Evolutionary conservation across 768 basidiomycete species (phyloP).

Genomic region (Cystofilobasidium ferigula): DNA sequence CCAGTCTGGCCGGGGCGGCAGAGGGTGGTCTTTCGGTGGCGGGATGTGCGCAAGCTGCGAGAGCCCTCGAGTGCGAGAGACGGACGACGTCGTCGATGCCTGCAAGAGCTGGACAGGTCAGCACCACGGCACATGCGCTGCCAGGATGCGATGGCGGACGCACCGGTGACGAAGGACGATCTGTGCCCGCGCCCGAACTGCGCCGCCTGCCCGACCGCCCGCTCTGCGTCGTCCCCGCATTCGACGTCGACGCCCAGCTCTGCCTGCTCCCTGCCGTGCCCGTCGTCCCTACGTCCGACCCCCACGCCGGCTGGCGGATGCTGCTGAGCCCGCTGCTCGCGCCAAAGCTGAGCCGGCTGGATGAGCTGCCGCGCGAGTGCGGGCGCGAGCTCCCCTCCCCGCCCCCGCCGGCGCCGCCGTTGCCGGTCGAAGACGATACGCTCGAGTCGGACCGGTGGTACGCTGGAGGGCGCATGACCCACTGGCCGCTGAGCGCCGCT

Average conservation of each 20-base stretch:
- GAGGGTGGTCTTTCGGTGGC: slow-evolving; percentile 25
- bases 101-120: not conserved
- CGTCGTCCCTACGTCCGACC: not conserved
- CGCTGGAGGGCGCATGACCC: not conserved
- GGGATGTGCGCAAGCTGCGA: slow-evolving; percentile 20
- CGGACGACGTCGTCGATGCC: slow-evolving; percentile 14
- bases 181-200: not conserved
- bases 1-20: slow-evolving; percentile 25
- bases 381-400: not conserved
- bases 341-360: slow-evolving; percentile 21
- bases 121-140: not conserved
- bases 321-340: not conserved
- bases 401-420: too few relatives aligned
- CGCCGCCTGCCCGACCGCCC: not conserved
- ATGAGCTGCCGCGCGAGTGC: slow-evolving; percentile 1
- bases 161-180: not conserved
- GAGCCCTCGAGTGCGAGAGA: slow-evolving; percentile 9
- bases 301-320: not conserved
- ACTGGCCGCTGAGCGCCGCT: not conserved
- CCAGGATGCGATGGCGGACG: not conserved
- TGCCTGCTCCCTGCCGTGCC: not conserved
- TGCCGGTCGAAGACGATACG: not conserved
- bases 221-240: slow-evolving; percentile 1
- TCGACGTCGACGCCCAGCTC: not conserved
- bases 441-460: slow-evolving; percentile 14